These are phyloP conservation scores for Plasmodium vivax DNA, from an alignment of 169 alveolate species.

Conservation along the genomic window DNA sequence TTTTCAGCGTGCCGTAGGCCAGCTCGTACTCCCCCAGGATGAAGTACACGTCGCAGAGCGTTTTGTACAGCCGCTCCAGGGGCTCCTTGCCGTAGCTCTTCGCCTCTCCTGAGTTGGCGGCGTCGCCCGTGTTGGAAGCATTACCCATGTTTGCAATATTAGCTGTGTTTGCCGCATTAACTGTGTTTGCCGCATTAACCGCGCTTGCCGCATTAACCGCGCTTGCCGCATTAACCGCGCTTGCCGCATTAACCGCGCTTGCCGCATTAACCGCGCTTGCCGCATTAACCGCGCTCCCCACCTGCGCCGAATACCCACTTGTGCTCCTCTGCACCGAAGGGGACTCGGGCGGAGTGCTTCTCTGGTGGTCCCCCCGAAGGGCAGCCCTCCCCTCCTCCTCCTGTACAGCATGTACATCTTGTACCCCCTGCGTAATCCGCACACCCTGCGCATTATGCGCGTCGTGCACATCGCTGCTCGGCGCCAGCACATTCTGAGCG, in stretches of 20 bases:
- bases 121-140: background rate
- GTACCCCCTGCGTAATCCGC: too few relatives aligned
- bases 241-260: background rate
- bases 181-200: background rate
- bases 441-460: too few relatives aligned
- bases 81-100: conserved; percentile 16
- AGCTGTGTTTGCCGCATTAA: background rate
- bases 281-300: background rate
- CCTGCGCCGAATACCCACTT: background rate
- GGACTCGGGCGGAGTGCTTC: background rate
- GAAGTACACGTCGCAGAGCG: conserved; percentile 45
- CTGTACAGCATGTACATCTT: too few relatives aligned
- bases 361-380: background rate
- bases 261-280: background rate
- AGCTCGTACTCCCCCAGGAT: conserved; percentile 28
- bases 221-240: background rate
- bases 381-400: background rate
- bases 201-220: background rate
- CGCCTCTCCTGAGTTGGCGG: background rate
- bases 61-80: conserved; percentile 38
- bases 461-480: background rate
- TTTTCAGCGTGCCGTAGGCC: conserved; percentile 23
- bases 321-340: background rate
- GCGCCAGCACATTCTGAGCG: conserved; percentile 23
- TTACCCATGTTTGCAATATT: background rate